phyloP scores from a whole-genome alignment of 345 rosid species.

The Gossypium sturtianum region DNA sequence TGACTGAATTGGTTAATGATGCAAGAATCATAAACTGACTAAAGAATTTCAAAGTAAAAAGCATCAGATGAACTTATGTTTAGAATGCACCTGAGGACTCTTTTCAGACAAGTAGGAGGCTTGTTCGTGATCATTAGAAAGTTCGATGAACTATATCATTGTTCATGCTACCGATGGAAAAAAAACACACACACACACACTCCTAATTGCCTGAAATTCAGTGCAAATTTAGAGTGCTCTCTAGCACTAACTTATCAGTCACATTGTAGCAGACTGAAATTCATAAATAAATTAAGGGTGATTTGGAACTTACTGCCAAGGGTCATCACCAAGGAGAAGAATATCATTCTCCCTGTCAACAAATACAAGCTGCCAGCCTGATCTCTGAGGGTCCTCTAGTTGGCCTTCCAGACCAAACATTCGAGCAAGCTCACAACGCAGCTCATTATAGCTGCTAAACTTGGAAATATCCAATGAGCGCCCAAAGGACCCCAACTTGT shows the following conservation, averaged over 20 bases:
- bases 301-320: constrained; percentile 80
- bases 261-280: background rate
- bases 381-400: constrained; percentile 97
- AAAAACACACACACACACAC: too few relatives aligned
- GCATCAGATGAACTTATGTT: too few relatives aligned
- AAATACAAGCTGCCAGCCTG: constrained; percentile 99
- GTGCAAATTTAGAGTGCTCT: background rate
- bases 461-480: constrained; percentile 81
- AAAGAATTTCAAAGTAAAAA: too few relatives aligned
- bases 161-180: background rate
- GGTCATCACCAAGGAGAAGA: constrained; percentile 98
- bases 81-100: too few relatives aligned
- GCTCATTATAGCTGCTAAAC: constrained; percentile 91
- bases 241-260: background rate
- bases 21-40: too few relatives aligned
- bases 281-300: background rate
- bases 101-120: background rate
- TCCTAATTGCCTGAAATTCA: too few relatives aligned
- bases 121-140: background rate
- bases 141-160: background rate
- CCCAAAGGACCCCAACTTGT: constrained; percentile 84
- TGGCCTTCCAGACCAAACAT: constrained; percentile 99
- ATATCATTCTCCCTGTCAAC: constrained; percentile 97
- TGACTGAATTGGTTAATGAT: too few relatives aligned
- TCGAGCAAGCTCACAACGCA: constrained; percentile 82